Evolutionary conservation across 305 asterid species (phyloP).

Genomic region (Fraxinus velutina): DNA sequence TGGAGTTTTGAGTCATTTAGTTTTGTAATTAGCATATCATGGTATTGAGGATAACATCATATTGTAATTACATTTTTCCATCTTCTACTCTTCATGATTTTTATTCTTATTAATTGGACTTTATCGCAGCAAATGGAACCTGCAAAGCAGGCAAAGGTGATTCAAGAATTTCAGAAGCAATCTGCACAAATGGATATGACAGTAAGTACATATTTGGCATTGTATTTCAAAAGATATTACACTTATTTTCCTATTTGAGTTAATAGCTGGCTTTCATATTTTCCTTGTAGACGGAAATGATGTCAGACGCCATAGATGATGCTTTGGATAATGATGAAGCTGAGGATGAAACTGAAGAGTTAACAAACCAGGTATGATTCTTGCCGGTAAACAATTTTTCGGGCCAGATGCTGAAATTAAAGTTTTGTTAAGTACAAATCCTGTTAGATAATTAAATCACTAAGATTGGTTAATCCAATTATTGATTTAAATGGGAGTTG

Average conservation of each 20-base stretch:
- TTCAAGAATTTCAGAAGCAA: slow-evolving; percentile 83
- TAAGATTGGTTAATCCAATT: neutral
- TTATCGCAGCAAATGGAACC: slow-evolving; percentile 88
- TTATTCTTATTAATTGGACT: neutral
- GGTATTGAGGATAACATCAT: neutral
- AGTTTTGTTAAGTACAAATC: neutral
- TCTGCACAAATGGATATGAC: slow-evolving; percentile 96
- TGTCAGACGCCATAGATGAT: slow-evolving; percentile 90
- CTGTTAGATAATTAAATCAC: slow-evolving; percentile 1
- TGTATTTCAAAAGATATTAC: neutral
- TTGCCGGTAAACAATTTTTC: neutral
- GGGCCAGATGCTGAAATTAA: neutral
- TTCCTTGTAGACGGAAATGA: slow-evolving; percentile 72
- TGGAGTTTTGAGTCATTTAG: neutral
- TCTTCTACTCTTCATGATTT: neutral
- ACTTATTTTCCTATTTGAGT: neutral
- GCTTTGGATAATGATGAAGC: slow-evolving; percentile 88
- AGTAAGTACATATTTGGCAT: slow-evolving; percentile 39
- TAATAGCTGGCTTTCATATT: slow-evolving; percentile 16
- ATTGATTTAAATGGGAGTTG: slow-evolving; percentile 3
- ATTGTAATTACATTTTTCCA: neutral
- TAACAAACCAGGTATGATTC: slow-evolving; percentile 72
- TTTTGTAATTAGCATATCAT: neutral
- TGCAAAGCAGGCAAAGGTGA: slow-evolving; percentile 76
- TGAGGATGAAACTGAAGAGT: slow-evolving; percentile 91